A percentile compares a stretch with the other conserved stretches of the same genome.
Conservation (phyloP, 371 early-diverging fungal genomes). For the Mortierella sp. region DNA sequence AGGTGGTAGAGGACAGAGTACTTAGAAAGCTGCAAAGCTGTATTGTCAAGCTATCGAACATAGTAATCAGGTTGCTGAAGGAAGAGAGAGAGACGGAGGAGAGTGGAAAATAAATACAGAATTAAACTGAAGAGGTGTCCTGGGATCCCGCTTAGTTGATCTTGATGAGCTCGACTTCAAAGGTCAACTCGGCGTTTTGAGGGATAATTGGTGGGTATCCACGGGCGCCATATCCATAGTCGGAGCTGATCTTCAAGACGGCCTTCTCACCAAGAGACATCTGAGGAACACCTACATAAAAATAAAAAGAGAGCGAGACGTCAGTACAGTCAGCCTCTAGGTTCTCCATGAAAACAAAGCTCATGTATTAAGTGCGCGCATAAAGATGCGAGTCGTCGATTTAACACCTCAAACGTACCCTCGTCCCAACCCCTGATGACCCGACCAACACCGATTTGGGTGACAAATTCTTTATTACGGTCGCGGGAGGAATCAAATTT, state of each 20-base stretch:
- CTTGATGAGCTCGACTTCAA: conserved; percentile 87
- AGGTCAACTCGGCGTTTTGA: conserved; percentile 85
- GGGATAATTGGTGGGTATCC: conserved; percentile 87
- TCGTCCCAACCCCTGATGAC: conserved; percentile 94
- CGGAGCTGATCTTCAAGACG: conserved; percentile 78
- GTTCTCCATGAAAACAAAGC: no score
- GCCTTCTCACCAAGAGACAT: conserved; percentile 86
- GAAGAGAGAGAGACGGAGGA: background rate
- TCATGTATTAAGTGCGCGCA: background rate
- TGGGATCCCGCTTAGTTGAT: conserved; percentile 75
- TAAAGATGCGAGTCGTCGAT: background rate
- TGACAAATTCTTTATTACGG: conserved; percentile 84
- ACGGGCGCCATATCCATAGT: conserved; percentile 81
- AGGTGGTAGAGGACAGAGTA: background rate
- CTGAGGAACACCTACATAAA: conserved; percentile 81
- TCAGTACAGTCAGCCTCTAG: background rate
- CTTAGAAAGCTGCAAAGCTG: background rate
- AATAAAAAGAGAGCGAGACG: background rate
- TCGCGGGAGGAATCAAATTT: conserved; percentile 93
- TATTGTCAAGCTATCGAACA: background rate
- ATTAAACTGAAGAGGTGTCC: background rate
- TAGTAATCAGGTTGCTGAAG: background rate
- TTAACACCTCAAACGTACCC: conserved; percentile 22
- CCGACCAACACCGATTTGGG: conserved; percentile 91
- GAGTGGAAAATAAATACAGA: background rate